Conservation (phyloP, 2,329 filamentous ascomycete genomes). For the Atkinsonella hypoxylon region DNA sequence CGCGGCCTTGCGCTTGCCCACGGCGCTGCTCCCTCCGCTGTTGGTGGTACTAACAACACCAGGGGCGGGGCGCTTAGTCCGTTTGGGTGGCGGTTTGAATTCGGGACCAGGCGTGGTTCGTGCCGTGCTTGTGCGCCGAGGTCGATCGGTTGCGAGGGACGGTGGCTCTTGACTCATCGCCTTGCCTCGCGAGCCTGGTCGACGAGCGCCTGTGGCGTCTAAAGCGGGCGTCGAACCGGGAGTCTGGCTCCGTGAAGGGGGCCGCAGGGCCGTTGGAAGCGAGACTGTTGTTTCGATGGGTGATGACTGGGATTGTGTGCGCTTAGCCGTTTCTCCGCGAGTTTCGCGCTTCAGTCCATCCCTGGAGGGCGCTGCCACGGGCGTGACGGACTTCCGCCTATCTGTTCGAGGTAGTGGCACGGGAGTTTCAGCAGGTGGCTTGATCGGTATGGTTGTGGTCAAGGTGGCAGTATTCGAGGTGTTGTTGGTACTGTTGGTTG, state of each 20-base stretch:
- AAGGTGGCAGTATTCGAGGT: constrained; percentile 13
- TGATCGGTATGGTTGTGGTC: constrained; percentile 18
- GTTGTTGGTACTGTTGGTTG: background rate
- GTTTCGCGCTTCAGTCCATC: constrained; percentile 32
- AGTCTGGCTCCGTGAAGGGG: constrained; percentile 22
- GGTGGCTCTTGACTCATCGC: constrained; percentile 38
- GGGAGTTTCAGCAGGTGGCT: constrained; percentile 23
- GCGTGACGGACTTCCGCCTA: constrained; percentile 19
- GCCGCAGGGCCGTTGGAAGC: constrained; percentile 9
- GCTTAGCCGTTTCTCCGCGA: constrained; percentile 31
- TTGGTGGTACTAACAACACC: constrained; percentile 55
- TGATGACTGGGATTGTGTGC: constrained; percentile 22
- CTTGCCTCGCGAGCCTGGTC: constrained; percentile 41
- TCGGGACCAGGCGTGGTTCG: constrained; percentile 46
- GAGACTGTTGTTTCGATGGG: constrained; percentile 6
- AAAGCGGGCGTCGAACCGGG: constrained; percentile 20
- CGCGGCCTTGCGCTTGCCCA: constrained; percentile 59
- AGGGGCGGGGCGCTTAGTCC: constrained; percentile 58
- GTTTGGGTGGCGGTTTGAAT: constrained; percentile 32
- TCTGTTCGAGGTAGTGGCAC: constrained; percentile 25
- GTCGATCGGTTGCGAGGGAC: constrained; percentile 38
- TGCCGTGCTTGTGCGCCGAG: constrained; percentile 44
- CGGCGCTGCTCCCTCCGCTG: constrained; percentile 51
- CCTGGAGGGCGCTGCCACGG: constrained; percentile 15
- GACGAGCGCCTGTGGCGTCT: constrained; percentile 26